Evolutionary conservation across 805 yeast genomes (phyloP).

Genomic region (Wickerhamiella nectarea): DNA sequence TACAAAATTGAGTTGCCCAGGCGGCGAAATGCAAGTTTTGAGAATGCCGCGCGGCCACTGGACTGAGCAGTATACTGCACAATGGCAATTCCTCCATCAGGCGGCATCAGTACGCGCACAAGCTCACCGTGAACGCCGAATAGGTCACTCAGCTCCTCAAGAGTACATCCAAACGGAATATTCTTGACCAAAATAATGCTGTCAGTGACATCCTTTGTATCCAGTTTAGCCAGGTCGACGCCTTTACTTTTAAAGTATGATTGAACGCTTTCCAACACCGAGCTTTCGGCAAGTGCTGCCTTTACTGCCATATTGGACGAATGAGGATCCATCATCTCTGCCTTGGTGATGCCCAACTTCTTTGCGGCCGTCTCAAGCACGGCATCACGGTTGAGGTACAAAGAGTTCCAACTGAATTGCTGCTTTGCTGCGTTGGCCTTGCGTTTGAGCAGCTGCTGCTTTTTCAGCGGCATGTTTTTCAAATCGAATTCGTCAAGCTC

Average conservation of each 20-base stretch:
- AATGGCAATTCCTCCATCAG: constrained; percentile 91
- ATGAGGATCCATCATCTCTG: constrained; percentile 77
- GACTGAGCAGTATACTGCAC: constrained; percentile 76
- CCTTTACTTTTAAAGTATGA: constrained; percentile 75
- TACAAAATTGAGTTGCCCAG: constrained; percentile 78
- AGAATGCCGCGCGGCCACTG: constrained; percentile 78
- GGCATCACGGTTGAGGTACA: constrained; percentile 82
- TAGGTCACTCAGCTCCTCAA: constrained; percentile 67
- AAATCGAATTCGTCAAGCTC: constrained; percentile 81
- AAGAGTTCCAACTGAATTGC: constrained; percentile 90
- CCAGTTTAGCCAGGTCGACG: constrained; percentile 65
- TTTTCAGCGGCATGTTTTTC: constrained; percentile 81
- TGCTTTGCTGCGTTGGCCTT: constrained; percentile 73
- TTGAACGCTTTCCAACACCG: constrained; percentile 83
- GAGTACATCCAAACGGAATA: constrained; percentile 76
- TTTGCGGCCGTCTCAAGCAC: constrained; percentile 80
- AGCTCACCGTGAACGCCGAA: constrained; percentile 71
- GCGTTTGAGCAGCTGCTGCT: constrained; percentile 72
- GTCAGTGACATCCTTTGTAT: constrained; percentile 58
- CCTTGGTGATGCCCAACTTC: constrained; percentile 67
- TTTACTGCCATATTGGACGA: constrained; percentile 81
- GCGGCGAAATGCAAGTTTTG: constrained; percentile 74
- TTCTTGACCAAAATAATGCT: constrained; percentile 72
- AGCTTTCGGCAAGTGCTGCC: constrained; percentile 95
- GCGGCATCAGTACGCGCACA: constrained; percentile 78